Conservation (phyloP, 768 basidiomycete genomes). For the Suillus luteus region DNA sequence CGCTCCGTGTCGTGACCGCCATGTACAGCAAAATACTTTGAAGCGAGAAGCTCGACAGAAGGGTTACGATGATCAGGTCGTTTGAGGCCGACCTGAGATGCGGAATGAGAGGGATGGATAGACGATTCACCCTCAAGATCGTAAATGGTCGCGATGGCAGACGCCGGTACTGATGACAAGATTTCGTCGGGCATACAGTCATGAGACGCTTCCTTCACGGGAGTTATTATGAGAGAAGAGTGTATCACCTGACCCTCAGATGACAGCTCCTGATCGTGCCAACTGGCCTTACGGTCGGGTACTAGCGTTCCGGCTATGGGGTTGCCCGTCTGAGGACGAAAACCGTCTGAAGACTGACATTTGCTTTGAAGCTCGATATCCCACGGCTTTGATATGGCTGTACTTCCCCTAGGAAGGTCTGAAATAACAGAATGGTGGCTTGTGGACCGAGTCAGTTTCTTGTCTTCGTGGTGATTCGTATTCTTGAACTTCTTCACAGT, state of each 20-base stretch:
- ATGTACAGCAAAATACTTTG: conserved; percentile 17
- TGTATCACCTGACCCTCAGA: conserved; percentile 6
- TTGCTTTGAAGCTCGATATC: conserved; percentile 50
- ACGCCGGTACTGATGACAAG: not conserved
- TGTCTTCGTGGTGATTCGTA: conserved; percentile 10
- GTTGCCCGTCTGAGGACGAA: conserved; percentile 21
- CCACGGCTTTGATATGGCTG: conserved; percentile 50
- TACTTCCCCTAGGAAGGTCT: conserved; percentile 8
- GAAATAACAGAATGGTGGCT: not conserved
- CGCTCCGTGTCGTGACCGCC: no score
- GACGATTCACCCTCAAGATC: conserved; percentile 29
- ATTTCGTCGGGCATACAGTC: conserved; percentile 1
- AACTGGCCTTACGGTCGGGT: conserved; percentile 35
- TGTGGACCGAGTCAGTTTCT: not conserved
- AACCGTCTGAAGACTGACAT: conserved; percentile 25
- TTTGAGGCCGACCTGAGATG: conserved; percentile 44
- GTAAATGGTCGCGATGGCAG: conserved; percentile 28
- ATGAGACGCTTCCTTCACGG: not conserved
- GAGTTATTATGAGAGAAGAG: conserved; percentile 2
- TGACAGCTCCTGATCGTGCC: conserved; percentile 25
- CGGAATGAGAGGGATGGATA: conserved; percentile 55
- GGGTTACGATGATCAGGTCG: not conserved
- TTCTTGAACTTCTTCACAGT: conserved; percentile 12
- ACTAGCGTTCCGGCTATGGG: conserved; percentile 33
- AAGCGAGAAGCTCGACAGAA: conserved; percentile 15